These are phyloP conservation scores for Abrus precatorius DNA, from an alignment of 306 rosid species.

Conservation along the genomic window DNA sequence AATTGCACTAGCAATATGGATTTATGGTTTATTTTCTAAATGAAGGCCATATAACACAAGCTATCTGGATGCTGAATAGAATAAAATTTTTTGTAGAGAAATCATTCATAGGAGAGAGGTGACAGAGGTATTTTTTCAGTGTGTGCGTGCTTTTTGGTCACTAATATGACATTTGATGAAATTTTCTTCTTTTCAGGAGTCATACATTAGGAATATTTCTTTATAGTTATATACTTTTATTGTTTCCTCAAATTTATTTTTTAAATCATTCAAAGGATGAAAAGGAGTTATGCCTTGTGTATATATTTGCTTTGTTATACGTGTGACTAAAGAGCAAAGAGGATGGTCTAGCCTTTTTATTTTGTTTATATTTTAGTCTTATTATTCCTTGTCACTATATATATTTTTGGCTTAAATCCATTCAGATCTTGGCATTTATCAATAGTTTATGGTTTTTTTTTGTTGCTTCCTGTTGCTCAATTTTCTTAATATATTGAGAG, in stretches of 20 bases:
- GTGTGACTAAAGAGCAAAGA: slow-evolving; percentile 6
- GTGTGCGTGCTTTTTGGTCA: slow-evolving; percentile 18
- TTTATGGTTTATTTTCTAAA: slow-evolving; percentile 38
- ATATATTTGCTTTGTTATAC: background rate
- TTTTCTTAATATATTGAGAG: slow-evolving; percentile 44
- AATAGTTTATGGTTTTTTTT: slow-evolving; percentile 24
- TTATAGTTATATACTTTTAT: background rate
- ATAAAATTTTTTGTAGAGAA: background rate
- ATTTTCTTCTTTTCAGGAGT: slow-evolving; percentile 17
- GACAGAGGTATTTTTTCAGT: background rate
- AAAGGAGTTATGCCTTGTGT: background rate
- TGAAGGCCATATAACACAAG: slow-evolving; percentile 14
- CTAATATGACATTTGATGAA: slow-evolving; percentile 10
- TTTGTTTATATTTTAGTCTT: background rate
- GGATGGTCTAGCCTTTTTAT: slow-evolving; percentile 10
- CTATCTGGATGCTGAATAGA: slow-evolving; percentile 7
- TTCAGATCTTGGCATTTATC: slow-evolving; percentile 26
- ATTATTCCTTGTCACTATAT: slow-evolving; percentile 14
- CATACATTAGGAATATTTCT: slow-evolving; percentile 8
- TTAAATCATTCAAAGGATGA: background rate
- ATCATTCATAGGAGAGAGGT: slow-evolving; percentile 7
- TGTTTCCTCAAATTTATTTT: background rate
- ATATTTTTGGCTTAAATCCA: slow-evolving; percentile 32
- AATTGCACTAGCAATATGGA: slow-evolving; percentile 32
- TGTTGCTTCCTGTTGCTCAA: slow-evolving; percentile 22